Evolutionary conservation across 2,329 filamentous ascomycete genomes (phyloP).

Genomic region (Hymenoscyphus albidus): DNA sequence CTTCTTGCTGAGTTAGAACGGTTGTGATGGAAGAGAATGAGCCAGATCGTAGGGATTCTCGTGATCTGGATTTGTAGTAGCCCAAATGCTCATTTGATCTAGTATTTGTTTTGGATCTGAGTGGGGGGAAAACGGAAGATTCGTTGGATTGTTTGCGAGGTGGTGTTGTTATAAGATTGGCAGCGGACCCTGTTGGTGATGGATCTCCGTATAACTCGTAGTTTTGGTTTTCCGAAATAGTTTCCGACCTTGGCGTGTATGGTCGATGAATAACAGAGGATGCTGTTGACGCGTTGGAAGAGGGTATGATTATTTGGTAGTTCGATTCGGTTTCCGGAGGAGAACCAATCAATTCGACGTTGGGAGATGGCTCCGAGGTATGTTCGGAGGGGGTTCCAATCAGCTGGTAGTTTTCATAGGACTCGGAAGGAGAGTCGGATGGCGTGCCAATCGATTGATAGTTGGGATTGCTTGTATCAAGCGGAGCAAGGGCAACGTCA

Average conservation of each 20-base stretch:
- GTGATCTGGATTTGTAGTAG: slow-evolving; percentile 48
- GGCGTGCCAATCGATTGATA: slow-evolving; percentile 50
- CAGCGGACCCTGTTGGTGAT: slow-evolving; percentile 39
- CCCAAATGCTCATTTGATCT: slow-evolving; percentile 47
- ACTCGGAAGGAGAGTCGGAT: slow-evolving; percentile 40
- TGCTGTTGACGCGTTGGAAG: slow-evolving; percentile 37
- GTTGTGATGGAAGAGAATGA: slow-evolving; percentile 56
- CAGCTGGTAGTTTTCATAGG: slow-evolving; percentile 40
- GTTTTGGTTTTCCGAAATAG: slow-evolving; percentile 39
- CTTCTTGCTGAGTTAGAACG: slow-evolving; percentile 40
- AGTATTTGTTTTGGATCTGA: slow-evolving; percentile 45
- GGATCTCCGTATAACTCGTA: slow-evolving; percentile 50
- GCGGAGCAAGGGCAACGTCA: slow-evolving; percentile 21
- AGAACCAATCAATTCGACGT: neutral
- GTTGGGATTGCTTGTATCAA: slow-evolving; percentile 39
- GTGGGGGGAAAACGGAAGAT: slow-evolving; percentile 54
- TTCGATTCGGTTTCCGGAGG: slow-evolving; percentile 37
- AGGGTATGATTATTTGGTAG: slow-evolving; percentile 48
- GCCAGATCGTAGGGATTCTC: slow-evolving; percentile 49
- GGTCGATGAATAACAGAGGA: slow-evolving; percentile 32
- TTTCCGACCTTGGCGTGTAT: slow-evolving; percentile 14
- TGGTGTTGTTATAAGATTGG: slow-evolving; percentile 27
- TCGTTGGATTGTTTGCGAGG: slow-evolving; percentile 53
- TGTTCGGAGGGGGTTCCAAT: slow-evolving; percentile 38
- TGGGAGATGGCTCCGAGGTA: slow-evolving; percentile 7